Evolutionary conservation across 768 basidiomycete species (phyloP), one percentile per base, ranked within the genome.

Genomic region (Rubroboletus satanas): DNA sequence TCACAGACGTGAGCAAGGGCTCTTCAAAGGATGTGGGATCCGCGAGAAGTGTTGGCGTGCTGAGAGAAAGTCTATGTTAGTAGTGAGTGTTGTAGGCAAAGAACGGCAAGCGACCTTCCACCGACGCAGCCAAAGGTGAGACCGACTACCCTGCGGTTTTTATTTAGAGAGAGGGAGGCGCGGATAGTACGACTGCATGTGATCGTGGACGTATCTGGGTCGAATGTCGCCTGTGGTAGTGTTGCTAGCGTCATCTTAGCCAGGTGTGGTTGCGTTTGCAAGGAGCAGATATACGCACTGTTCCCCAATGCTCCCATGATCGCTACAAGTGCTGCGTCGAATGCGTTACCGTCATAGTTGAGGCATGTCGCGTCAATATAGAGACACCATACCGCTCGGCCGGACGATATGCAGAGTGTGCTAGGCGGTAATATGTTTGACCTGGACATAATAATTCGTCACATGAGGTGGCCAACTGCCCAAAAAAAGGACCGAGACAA

Each of bases 321-420:
- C 0, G 93, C 92, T 21, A 98, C 68, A 10, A 98, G 77, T 0
- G 91, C 80, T 1, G 97, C 93, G 60, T 99, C 97, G 55, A 95
- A 93, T 1, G 80, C 88, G 65, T 98, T 98, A 6, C 97, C 97
- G 68, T 98, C 95, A 66, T 96, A 97, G 73, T 97, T 98, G 60
- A 99, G 91, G 67, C 96, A 98, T 1, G 88, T 90, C 29, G 90
- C 84, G 61, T 99, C 97, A 61, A 98, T 79, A 65, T 98, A 98
- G n/a, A 98, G 78, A 29, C 88, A 88, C 93, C 94, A 99, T 0
- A 77, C 93, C 0, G 92, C 80, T 66, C 88, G 90, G 4, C 84
- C 85, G 0, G 83, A 80, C 15, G 88, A 79, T 54, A 99, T 97
- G 67, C 87, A 87, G 4, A 98, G 81, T 5, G 84, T 82, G 2